Evolutionary conservation across 768 basidiomycete genomes (phyloP), one percentile per base, ranked within the genome.

Genomic region (Boletus sp.): DNA sequence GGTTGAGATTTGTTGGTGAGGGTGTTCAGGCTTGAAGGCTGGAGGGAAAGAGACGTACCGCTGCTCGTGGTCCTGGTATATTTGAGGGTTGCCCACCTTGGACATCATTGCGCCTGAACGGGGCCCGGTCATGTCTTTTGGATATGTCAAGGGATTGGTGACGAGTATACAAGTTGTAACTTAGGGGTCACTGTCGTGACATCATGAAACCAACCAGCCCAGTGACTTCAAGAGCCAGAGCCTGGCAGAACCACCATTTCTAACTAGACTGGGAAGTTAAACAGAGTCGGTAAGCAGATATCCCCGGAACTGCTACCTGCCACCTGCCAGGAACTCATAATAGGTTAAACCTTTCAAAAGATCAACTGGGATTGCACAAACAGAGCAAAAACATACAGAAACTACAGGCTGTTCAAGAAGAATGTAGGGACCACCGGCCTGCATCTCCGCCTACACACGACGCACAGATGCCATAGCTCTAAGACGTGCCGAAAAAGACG

Each of bases 21-120:
- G 45, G 11, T 14, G 39, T 35, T 53, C 8, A 17, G 35, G 10
- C 4, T 15, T 3, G 2, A 6, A 24, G 60, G 62, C 11, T 12
- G 49, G 51, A 18, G 17, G 20, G 52, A n/a, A 15, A 32, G 51
- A 33, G 30, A 61, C 73, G 10, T 63, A 78, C 80, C 76, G 77
- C 61, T 83, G 80, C 50, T 83, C 80, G 20, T 75, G 73, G 47
- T 71, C 78, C 44, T 79, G 71, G 67, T 82, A 78, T 41, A 78
- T 70, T 32, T 81, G 80, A 3, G 73, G 63, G 59, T 77, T 79
- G n/a, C 79, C 80, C 42, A 78, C 77, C 51, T 77, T 78, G 47
- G 81, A 81, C 65, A 76, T 76, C 80, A 82, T 82, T 58, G 79
- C 69, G 14, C 71, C 67, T 10, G 69, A 67, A 52, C 55, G 61